Percentiles rank a stretch among this genome's conserved stretches.
Conservation (phyloP, 768 basidiomycete species). For the Mycena maculata region DNA sequence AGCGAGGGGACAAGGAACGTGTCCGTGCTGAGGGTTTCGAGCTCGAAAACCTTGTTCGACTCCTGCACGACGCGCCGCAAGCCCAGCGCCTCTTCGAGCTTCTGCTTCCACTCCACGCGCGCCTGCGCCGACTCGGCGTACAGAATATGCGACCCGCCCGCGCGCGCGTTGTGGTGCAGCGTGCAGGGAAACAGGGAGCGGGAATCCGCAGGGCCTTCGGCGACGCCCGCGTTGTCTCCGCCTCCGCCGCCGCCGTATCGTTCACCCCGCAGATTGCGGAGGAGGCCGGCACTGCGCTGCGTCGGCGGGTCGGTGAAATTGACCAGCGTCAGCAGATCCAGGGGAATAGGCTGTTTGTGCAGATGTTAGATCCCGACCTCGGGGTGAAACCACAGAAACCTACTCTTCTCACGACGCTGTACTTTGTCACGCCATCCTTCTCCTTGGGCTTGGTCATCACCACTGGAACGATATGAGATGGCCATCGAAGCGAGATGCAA, state of each 20-base stretch:
- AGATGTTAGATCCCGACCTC: constrained; percentile 9
- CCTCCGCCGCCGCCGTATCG: constrained; percentile 49
- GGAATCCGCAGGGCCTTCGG: constrained; percentile 66
- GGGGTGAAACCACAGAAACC: constrained; percentile 40
- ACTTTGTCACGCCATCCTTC: constrained; percentile 79
- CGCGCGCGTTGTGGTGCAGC: constrained; percentile 87
- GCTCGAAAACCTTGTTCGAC: constrained; percentile 94
- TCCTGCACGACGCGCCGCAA: constrained; percentile 90
- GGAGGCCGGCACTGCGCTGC: constrained; percentile 77
- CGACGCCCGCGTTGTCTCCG: constrained; percentile 42
- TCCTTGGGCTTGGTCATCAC: constrained; percentile 90
- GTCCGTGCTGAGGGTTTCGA: constrained; percentile 88
- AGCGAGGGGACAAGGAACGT: constrained; percentile 86
- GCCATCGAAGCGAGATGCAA: constrained; percentile 2
- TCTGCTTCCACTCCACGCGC: constrained; percentile 89
- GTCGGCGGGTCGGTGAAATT: constrained; percentile 85
- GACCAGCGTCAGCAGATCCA: constrained; percentile 89
- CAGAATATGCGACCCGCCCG: constrained; percentile 87
- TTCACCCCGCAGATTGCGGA: constrained; percentile 68
- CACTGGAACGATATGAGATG: constrained; percentile 58
- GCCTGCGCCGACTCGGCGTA: constrained; percentile 86
- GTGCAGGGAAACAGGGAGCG: constrained; percentile 89
- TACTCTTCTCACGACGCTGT: constrained; percentile 84
- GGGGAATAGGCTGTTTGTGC: constrained; percentile 80
- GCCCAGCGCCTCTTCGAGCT: constrained; percentile 88